Conservation (phyloP, 345 rosid genomes). For the Linum tenue region DNA sequence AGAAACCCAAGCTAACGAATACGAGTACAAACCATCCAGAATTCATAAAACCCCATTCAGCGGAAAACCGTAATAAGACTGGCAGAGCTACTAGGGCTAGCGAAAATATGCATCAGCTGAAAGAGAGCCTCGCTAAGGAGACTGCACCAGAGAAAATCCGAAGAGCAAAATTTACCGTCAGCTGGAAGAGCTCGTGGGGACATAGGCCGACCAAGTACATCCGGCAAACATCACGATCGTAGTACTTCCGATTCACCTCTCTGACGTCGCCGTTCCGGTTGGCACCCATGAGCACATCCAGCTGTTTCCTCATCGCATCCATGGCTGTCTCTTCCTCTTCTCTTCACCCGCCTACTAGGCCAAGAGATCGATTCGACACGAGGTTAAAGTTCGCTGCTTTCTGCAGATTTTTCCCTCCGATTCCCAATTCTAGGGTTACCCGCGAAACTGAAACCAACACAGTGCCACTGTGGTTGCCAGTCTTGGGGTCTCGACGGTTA, state of each 20-base stretch:
- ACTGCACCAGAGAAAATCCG: neutral
- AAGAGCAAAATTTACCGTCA: constrained; percentile 42
- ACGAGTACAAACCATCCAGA: neutral
- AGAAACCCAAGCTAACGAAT: neutral
- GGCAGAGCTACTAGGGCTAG: neutral
- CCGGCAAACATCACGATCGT: constrained; percentile 99
- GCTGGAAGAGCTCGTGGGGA: constrained; percentile 97
- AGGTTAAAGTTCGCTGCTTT: neutral
- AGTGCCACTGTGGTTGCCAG: too few relatives aligned
- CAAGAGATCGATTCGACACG: neutral
- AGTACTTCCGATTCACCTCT: constrained; percentile 94
- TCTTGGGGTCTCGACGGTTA: too few relatives aligned
- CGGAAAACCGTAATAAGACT: neutral
- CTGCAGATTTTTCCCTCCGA: neutral
- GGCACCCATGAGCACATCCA: constrained; percentile 99
- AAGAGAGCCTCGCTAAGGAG: neutral
- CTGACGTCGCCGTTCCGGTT: constrained; percentile 95
- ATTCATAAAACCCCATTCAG: neutral
- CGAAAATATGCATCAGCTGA: neutral
- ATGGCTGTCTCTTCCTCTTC: constrained; percentile 27
- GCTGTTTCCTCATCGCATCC: constrained; percentile 99
- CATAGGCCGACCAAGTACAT: constrained; percentile 91
- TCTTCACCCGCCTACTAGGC: neutral
- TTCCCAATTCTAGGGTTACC: neutral
- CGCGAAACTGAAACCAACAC: too few relatives aligned